phyloP scores from a whole-genome alignment of 352 stramenopile species.

The Globisporangium uncinulatum region DNA sequence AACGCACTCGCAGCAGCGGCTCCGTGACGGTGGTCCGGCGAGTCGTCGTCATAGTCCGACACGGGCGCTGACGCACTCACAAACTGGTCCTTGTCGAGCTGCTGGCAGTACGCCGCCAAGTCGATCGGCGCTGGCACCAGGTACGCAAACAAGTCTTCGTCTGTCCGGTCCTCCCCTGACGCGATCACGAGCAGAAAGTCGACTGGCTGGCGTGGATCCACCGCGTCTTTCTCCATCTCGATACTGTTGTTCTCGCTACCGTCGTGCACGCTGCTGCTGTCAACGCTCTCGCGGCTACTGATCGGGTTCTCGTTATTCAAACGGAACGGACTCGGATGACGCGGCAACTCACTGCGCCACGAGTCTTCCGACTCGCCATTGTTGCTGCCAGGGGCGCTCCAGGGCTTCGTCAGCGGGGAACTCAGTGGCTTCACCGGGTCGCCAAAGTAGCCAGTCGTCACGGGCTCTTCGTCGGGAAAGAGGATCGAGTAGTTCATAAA shows the following conservation, averaged over 20 bases:
- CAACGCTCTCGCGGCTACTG: neutral
- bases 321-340: constrained; percentile 9
- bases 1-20: neutral
- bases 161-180: constrained; percentile 72
- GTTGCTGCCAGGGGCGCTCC: constrained; percentile 1
- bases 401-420: constrained; percentile 48
- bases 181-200: constrained; percentile 85
- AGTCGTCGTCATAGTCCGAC: constrained; percentile 4
- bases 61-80: constrained; percentile 18
- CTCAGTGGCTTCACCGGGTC: constrained; percentile 34
- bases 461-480: constrained; percentile 57
- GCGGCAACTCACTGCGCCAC: constrained; percentile 1
- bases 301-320: constrained; percentile 1
- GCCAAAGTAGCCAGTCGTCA: constrained; percentile 70
- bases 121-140: constrained; percentile 78
- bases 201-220: constrained; percentile 22
- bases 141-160: constrained; percentile 80
- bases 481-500: constrained; percentile 73
- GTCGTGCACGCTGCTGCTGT: constrained; percentile 7
- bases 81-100: constrained; percentile 69
- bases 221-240: constrained; percentile 2
- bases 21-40: constrained; percentile 1
- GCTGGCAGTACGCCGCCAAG: constrained; percentile 67
- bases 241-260: constrained; percentile 7
- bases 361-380: neutral